Base-by-base conservation (phyloP, 805 yeast genomes). In the Suhomyces canberraensis region DNA sequence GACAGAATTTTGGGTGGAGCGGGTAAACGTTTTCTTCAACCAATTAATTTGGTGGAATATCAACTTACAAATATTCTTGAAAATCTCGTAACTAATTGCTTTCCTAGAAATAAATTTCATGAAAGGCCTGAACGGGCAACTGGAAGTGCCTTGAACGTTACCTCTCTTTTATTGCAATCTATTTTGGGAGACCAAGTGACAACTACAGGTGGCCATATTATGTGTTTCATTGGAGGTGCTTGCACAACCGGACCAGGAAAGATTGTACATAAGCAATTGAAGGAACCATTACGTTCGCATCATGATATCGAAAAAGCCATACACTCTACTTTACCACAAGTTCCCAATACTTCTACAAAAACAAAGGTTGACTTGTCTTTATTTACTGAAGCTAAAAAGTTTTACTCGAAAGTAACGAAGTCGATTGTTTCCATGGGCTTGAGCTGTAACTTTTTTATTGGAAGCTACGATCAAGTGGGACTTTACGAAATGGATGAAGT, bases 381-480 rank as follows among this genome's bases (percentile, higher is more conserved):
- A 22, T 59, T 55, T 40, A 61, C 57, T 32, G 49, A 45, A 33
- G 77, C 79, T 4, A 62, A 60, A 32, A 54, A 59, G 31, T 79
- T 65, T 49, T 81, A 78, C 54, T 62, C 65, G 7, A 58, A 60
- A 7, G 54, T 81, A n/a, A 75, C 84, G 3, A 61, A 64, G 17
- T 53, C 51, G 13, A 64, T 77, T 16, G 69, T 78, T 0, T 44
- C 60, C 3, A 66, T 71, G 43, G 84, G 85, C 1, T 72, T 77
- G 36, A 64, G 79, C 4, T 63, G 79, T 31, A 76, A 78, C 48
- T 54, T 79, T 15, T 79, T 79, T 45, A 71, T 78, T 39, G 87
- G 87, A 11, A 71, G 81, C 9, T 80, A 80, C 52, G 87, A 81
- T 54, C 88, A 81, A 55, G 70, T 79, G 29, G 88, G 88, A 0